Evolutionary conservation across 768 basidiomycete genomes (phyloP).

Genomic region (Ramaria rubella): DNA sequence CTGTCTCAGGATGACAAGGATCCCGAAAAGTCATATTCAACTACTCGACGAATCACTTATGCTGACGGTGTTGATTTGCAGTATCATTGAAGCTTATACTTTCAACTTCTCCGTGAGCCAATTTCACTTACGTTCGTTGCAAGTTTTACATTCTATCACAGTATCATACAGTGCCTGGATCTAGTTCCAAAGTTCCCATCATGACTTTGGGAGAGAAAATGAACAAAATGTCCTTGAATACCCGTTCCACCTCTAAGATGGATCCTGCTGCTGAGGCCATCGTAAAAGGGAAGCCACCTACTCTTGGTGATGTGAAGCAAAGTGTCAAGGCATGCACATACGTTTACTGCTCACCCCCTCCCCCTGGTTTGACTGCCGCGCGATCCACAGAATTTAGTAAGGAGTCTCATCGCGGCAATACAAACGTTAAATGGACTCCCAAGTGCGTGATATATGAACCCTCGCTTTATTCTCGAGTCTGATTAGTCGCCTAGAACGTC

Average conservation of each 20-base stretch:
- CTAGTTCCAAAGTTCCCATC: conserved; percentile 52
- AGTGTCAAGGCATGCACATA: conserved; percentile 57
- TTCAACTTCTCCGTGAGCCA: conserved; percentile 69
- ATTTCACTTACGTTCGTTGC: not conserved
- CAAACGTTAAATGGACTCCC: conserved; percentile 76
- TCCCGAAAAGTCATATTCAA: conserved; percentile 62
- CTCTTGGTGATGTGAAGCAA: conserved; percentile 73
- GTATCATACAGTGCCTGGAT: conserved; percentile 67
- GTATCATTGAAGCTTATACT: conserved; percentile 83
- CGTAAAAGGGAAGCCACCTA: conserved; percentile 56
- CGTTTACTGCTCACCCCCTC: not conserved
- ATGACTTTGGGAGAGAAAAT: conserved; percentile 65
- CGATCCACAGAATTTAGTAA: conserved; percentile 76
- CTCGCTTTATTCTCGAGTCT: not conserved
- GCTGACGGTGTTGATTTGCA: conserved; percentile 22
- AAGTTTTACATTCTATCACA: conserved; percentile 22
- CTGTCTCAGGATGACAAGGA: conserved; percentile 65
- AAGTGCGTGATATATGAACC: conserved; percentile 42
- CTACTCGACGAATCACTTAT: not conserved
- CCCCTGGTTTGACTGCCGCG: not conserved
- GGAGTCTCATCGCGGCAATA: conserved; percentile 71
- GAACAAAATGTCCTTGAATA: conserved; percentile 42
- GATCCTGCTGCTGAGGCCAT: conserved; percentile 60
- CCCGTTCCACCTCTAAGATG: conserved; percentile 19
- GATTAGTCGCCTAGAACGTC: conserved; percentile 44